Conservation (phyloP, 257 asterid genomes). For the Solanum medicagineum region DNA sequence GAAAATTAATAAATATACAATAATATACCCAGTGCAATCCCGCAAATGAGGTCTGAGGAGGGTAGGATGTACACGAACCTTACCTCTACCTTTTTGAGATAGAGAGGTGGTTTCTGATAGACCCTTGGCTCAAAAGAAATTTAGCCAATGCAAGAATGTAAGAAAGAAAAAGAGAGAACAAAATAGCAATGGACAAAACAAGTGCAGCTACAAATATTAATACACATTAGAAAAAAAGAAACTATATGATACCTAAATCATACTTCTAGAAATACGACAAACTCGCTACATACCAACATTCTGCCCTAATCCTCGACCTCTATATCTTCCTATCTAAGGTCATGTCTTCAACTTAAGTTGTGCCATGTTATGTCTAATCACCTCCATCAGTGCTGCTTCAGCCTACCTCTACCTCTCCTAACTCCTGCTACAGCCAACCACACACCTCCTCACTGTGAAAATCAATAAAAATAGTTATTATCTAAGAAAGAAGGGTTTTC, state of each 20-base stretch:
- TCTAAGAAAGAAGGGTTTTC: background rate
- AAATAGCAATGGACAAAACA: background rate
- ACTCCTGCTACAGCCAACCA: background rate
- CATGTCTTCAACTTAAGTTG: background rate
- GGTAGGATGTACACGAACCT: background rate
- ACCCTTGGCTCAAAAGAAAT: background rate
- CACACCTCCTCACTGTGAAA: background rate
- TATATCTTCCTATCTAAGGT: background rate
- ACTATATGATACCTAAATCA: background rate
- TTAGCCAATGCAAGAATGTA: background rate
- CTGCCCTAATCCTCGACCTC: background rate
- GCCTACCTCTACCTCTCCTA: background rate
- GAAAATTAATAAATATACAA: background rate
- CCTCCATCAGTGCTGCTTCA: background rate
- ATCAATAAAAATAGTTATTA: background rate
- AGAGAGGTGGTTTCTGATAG: background rate
- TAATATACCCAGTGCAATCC: background rate
- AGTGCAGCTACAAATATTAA: background rate
- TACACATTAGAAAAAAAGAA: background rate
- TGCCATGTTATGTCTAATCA: background rate
- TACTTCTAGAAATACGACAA: background rate
- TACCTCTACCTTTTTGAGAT: background rate
- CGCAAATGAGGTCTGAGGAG: background rate
- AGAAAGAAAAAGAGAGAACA: background rate
- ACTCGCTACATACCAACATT: background rate